Evolutionary conservation across 177 flowering plant species (phyloP).

Genomic region (Telopea speciosissima): DNA sequence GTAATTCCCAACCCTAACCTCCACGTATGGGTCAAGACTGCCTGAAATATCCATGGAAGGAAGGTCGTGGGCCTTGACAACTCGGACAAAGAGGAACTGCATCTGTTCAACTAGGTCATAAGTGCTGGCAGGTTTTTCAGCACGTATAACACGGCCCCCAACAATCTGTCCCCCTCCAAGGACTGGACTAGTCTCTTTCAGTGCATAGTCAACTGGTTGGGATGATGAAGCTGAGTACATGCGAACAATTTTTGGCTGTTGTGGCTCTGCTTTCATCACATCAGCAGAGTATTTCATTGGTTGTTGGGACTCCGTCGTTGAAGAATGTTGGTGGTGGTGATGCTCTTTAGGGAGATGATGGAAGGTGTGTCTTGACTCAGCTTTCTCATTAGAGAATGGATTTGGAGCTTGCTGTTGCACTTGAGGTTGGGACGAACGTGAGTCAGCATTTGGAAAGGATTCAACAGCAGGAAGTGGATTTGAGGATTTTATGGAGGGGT

Average conservation of each 20-base stretch:
- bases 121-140: slow-evolving; percentile 64
- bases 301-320: slow-evolving; percentile 20
- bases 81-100: slow-evolving; percentile 84
- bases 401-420: slow-evolving; percentile 15
- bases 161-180: slow-evolving; percentile 92
- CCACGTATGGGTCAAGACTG: slow-evolving; percentile 86
- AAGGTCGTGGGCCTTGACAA: slow-evolving; percentile 85
- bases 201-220: slow-evolving; percentile 72
- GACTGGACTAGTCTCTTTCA: slow-evolving; percentile 89
- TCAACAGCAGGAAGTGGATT: slow-evolving; percentile 40
- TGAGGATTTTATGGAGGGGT: slow-evolving; percentile 56
- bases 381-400: slow-evolving; percentile 25
- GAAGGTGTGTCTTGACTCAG: slow-evolving; percentile 51
- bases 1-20: slow-evolving; percentile 82
- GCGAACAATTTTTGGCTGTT: slow-evolving; percentile 50
- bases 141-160: slow-evolving; percentile 73
- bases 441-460: slow-evolving; percentile 13
- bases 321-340: slow-evolving; percentile 23
- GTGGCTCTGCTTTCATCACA: slow-evolving; percentile 58
- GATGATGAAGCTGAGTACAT: slow-evolving; percentile 55
- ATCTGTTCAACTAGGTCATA: slow-evolving; percentile 90
- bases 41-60: slow-evolving; percentile 83
- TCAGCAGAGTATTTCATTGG: slow-evolving; percentile 34
- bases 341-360: slow-evolving; percentile 64
- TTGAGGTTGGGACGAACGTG: slow-evolving; percentile 8